Evolutionary conservation across 176 grass and related monocot species (phyloP).

Genomic region (Rhynchospora tenuis): DNA sequence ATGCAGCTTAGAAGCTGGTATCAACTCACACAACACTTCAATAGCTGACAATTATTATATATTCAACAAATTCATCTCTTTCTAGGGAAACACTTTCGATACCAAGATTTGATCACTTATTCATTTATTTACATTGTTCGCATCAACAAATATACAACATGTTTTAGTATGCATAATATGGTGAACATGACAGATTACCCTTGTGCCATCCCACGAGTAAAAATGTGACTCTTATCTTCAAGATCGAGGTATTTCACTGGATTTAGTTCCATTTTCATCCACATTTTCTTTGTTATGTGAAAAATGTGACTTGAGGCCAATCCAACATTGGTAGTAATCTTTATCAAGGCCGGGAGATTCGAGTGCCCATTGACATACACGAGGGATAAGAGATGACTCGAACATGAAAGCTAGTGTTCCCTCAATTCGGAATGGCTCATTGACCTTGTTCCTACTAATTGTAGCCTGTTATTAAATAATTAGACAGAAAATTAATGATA

Average conservation of each 20-base stretch:
- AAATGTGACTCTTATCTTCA: background rate
- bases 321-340: constrained; percentile 91
- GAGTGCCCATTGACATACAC: constrained; percentile 71
- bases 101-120: background rate
- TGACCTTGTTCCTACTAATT: constrained; percentile 29
- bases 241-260: background rate
- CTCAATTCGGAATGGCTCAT: constrained; percentile 39
- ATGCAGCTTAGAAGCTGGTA: background rate
- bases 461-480: constrained; percentile 35
- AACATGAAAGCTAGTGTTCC: constrained; percentile 92
- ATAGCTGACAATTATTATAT: background rate
- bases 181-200: background rate
- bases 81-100: background rate
- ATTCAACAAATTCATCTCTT: background rate
- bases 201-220: background rate
- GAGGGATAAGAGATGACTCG: constrained; percentile 68
- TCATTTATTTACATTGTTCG: background rate
- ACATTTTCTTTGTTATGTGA: constrained; percentile 6
- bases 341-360: constrained; percentile 52
- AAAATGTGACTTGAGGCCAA: constrained; percentile 77
- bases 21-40: background rate
- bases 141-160: background rate
- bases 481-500: constrained; percentile 9
- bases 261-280: background rate
- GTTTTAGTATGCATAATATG: background rate